Conservation (phyloP, 2,329 filamentous ascomycete species). For the Xylaria sp. region DNA sequence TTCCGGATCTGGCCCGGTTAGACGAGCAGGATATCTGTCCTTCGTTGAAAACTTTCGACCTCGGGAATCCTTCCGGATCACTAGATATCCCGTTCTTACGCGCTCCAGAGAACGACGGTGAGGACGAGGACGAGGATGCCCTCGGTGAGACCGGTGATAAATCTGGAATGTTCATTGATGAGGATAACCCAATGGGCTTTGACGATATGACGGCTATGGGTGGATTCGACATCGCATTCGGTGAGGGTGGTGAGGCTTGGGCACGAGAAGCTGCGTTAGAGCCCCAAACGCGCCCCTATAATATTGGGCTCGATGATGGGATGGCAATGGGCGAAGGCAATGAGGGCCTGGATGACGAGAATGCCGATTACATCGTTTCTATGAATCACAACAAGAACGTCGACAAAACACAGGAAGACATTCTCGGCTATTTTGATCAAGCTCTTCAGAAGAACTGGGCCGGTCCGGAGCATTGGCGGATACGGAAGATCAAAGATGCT, state of each 20-base stretch:
- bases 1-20: slow-evolving; percentile 79
- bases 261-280: slow-evolving; percentile 88
- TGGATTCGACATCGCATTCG: slow-evolving; percentile 81
- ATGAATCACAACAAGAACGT: slow-evolving; percentile 74
- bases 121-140: slow-evolving; percentile 67
- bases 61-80: slow-evolving; percentile 85
- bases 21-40: slow-evolving; percentile 94
- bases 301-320: slow-evolving; percentile 66
- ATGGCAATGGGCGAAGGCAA: slow-evolving; percentile 62
- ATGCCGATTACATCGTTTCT: slow-evolving; percentile 81
- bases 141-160: slow-evolving; percentile 68
- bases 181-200: slow-evolving; percentile 84
- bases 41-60: slow-evolving; percentile 91
- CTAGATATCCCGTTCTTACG: slow-evolving; percentile 93
- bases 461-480: slow-evolving; percentile 98
- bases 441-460: slow-evolving; percentile 97
- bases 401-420: slow-evolving; percentile 85
- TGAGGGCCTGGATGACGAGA: slow-evolving; percentile 68
- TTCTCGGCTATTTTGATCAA: slow-evolving; percentile 97
- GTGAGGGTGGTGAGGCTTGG: slow-evolving; percentile 96
- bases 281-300: slow-evolving; percentile 84
- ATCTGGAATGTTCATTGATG: slow-evolving; percentile 85
- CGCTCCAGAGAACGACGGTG: slow-evolving; percentile 81
- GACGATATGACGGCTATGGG: slow-evolving; percentile 80
- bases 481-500: slow-evolving; percentile 86